Conservation (phyloP, 345 rosid species). For the Hypericum androsaemum region DNA sequence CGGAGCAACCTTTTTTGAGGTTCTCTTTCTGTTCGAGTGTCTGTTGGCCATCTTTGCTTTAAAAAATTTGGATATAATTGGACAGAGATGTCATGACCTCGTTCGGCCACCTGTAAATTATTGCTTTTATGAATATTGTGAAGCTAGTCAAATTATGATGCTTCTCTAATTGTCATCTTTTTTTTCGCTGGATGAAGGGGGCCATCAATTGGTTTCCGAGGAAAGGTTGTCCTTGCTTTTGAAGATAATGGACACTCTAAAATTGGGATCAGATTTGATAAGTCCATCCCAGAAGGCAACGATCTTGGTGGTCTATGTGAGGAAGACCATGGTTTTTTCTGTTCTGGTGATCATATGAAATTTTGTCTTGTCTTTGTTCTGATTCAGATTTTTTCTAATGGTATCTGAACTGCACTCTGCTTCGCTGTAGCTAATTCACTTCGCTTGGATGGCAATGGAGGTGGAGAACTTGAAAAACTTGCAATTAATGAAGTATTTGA, state of each 20-base stretch:
- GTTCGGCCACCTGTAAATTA: too few relatives aligned
- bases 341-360: slow-evolving; percentile 68
- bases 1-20: slow-evolving; percentile 42
- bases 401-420: not conserved
- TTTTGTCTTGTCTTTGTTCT: slow-evolving; percentile 1
- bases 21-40: slow-evolving; percentile 13
- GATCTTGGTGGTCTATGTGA: slow-evolving; percentile 94
- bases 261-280: slow-evolving; percentile 93
- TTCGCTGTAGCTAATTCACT: slow-evolving; percentile 60
- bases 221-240: slow-evolving; percentile 84
- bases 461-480: slow-evolving; percentile 75
- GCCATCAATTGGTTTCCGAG: slow-evolving; percentile 65
- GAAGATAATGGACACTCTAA: slow-evolving; percentile 84
- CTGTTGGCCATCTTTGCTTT: not conserved
- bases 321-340: slow-evolving; percentile 82
- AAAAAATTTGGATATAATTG: not conserved
- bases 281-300: slow-evolving; percentile 70
- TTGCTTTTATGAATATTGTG: too few relatives aligned
- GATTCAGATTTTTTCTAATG: not conserved
- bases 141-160: too few relatives aligned
- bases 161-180: not conserved
- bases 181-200: slow-evolving; percentile 44
- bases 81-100: not conserved
- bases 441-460: slow-evolving; percentile 61
- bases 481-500: slow-evolving; percentile 81